These are phyloP conservation scores for Agrocybe chaxingu DNA, from an alignment of 768 basidiomycete species.

Conservation along the genomic window DNA sequence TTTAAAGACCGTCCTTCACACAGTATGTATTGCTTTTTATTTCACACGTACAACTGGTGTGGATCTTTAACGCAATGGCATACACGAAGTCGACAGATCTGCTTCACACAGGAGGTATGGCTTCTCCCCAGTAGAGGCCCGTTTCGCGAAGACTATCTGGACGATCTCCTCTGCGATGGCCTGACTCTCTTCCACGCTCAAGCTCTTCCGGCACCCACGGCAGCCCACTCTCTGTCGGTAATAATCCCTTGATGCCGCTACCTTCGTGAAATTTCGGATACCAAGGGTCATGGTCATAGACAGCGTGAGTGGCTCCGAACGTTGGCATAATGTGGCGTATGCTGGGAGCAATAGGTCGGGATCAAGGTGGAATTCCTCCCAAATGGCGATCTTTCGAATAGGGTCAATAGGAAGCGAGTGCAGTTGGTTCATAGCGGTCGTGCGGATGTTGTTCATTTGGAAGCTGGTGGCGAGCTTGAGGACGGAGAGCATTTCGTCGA, in stretches of 20 bases:
- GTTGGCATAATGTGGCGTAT: constrained; percentile 26
- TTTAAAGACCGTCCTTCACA: no score
- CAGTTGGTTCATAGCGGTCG: constrained; percentile 24
- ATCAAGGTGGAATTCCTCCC: constrained; percentile 32
- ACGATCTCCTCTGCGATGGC: constrained; percentile 21
- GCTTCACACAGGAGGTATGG: not conserved
- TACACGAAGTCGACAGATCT: no score
- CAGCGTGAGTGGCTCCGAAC: constrained; percentile 28
- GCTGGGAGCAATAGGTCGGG: constrained; percentile 24
- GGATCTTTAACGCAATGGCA: no score
- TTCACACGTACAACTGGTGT: no score
- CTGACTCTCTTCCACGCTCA: constrained; percentile 20
- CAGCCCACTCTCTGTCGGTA: constrained; percentile 27
- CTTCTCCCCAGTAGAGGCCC: constrained; percentile 1
- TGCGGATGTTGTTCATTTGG: constrained; percentile 26
- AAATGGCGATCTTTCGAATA: constrained; percentile 30
- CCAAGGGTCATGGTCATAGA: constrained; percentile 30
- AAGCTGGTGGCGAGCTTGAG: constrained; percentile 32
- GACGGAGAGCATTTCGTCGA: constrained; percentile 29
- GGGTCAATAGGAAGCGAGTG: constrained; percentile 27
- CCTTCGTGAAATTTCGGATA: constrained; percentile 28
- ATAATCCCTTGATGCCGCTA: constrained; percentile 28
- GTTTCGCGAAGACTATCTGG: constrained; percentile 14
- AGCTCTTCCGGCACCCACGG: constrained; percentile 19
- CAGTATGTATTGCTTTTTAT: no score